Evolutionary conservation across 345 rosid species (phyloP).

Genomic region (Passiflora organensis): DNA sequence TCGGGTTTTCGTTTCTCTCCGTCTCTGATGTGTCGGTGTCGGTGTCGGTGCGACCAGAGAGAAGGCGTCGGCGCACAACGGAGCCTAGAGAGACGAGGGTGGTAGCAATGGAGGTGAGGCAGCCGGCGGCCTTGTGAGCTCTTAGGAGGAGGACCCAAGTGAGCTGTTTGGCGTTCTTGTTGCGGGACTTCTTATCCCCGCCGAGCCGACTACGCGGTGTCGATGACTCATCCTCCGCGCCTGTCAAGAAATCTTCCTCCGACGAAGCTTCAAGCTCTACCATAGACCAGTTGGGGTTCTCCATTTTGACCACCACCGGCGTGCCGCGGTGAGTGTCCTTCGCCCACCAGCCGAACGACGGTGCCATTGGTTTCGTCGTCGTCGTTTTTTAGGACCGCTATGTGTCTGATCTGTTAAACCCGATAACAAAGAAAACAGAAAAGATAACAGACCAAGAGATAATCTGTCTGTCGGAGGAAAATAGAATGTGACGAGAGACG

Average conservation of each 20-base stretch:
- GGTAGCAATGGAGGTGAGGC: constrained; percentile 70
- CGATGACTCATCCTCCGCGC: constrained; percentile 1
- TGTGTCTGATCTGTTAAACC: constrained; percentile 12
- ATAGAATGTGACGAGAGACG: constrained; percentile 23
- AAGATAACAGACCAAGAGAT: background rate
- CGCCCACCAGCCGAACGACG: constrained; percentile 78
- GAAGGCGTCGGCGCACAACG: constrained; percentile 64
- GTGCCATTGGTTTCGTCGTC: constrained; percentile 52
- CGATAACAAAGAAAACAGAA: background rate
- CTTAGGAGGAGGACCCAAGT: constrained; percentile 95
- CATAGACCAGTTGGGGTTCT: constrained; percentile 99
- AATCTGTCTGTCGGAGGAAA: background rate
- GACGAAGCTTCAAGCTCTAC: constrained; percentile 76
- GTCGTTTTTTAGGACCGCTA: background rate
- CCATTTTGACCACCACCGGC: constrained; percentile 96
- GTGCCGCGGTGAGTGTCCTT: constrained; percentile 74
- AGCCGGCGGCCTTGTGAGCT: constrained; percentile 94
- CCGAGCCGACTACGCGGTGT: constrained; percentile 2
- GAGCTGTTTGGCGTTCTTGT: constrained; percentile 94
- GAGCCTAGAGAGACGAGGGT: constrained; percentile 63
- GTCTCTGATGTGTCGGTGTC: constrained; percentile 18
- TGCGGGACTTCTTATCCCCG: constrained; percentile 50
- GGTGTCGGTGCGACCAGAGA: constrained; percentile 68
- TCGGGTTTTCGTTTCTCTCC: constrained; percentile 32
- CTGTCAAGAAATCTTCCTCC: constrained; percentile 61